Percentiles rank a stretch among this genome's conserved stretches.
phyloP scores from a whole-genome alignment of 176 grass and related monocot species.

The Oryza glaberrima region DNA sequence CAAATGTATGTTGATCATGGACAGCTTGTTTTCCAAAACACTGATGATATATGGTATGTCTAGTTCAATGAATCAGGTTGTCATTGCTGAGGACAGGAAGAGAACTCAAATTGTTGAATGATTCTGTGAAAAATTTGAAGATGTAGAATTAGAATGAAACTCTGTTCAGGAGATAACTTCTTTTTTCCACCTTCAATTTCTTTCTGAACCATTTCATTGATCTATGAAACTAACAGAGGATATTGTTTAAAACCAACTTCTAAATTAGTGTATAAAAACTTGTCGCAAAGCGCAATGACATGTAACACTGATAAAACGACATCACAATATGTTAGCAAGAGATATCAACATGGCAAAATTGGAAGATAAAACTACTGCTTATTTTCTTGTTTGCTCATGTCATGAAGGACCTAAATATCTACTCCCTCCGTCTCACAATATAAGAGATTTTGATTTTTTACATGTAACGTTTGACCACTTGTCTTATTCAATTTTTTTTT shows the following conservation, averaged over 20 bases:
- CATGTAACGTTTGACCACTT: too few species aligned
- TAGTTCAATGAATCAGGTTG: not conserved
- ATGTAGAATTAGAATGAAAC: not conserved
- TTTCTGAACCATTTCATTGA: not conserved
- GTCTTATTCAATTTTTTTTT: too few species aligned
- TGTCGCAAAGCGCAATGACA: not conserved
- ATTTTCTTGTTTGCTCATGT: not conserved
- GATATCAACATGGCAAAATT: not conserved
- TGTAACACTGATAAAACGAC: not conserved
- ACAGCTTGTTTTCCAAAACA: not conserved
- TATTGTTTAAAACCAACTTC: not conserved
- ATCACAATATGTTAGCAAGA: not conserved
- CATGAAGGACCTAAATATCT: constrained; percentile 17
- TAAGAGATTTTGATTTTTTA: too few species aligned
- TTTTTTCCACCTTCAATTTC: not conserved
- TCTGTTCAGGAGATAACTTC: not conserved
- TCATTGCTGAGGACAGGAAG: not conserved
- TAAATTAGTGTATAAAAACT: not conserved
- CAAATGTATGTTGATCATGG: not conserved
- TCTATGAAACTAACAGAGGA: not conserved
- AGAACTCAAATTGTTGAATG: not conserved
- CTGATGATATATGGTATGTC: not conserved
- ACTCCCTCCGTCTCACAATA: not conserved
- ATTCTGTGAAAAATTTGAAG: not conserved
- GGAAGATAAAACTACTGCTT: not conserved